A percentile compares a stretch with the other conserved stretches of the same genome.
Evolutionary conservation across 306 rosid species (phyloP).

Genomic region (Hippophae tibetana): DNA sequence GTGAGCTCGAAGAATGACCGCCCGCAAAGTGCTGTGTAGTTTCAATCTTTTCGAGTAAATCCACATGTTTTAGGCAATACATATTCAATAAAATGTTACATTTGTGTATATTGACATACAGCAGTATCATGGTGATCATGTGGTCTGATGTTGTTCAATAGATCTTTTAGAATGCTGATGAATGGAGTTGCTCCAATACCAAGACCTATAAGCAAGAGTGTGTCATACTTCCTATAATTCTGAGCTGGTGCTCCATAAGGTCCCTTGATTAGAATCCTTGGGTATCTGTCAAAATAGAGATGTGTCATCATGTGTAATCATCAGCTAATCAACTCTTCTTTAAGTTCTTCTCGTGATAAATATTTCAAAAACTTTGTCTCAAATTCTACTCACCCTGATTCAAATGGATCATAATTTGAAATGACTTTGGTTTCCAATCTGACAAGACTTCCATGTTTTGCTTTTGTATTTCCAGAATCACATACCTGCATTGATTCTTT

Average conservation of each 20-base stretch:
- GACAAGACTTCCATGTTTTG: slow-evolving; percentile 46
- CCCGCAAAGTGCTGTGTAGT: not conserved
- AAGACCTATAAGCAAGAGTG: slow-evolving; percentile 72
- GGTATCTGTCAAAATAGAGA: slow-evolving; percentile 36
- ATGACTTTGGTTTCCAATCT: slow-evolving; percentile 56
- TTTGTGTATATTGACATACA: slow-evolving; percentile 28
- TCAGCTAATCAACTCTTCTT: too few species aligned
- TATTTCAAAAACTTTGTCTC: not conserved
- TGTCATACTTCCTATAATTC: slow-evolving; percentile 60
- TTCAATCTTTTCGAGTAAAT: not conserved
- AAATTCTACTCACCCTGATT: slow-evolving; percentile 33
- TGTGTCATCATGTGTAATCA: not conserved
- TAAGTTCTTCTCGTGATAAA: too few species aligned
- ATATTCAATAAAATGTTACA: not conserved
- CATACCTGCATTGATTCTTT: slow-evolving; percentile 50
- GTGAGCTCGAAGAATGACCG: slow-evolving; percentile 6
- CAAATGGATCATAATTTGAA: slow-evolving; percentile 16
- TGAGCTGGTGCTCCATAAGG: slow-evolving; percentile 98
- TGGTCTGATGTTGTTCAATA: slow-evolving; percentile 44
- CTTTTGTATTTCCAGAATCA: slow-evolving; percentile 30
- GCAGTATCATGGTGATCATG: not conserved
- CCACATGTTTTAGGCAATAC: not conserved
- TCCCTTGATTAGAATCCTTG: slow-evolving; percentile 71
- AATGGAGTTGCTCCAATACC: slow-evolving; percentile 97
- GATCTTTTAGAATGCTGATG: slow-evolving; percentile 80